phyloP scores from a whole-genome alignment of 108 stramenopile species.

The Skeletonema costatum region DNA sequence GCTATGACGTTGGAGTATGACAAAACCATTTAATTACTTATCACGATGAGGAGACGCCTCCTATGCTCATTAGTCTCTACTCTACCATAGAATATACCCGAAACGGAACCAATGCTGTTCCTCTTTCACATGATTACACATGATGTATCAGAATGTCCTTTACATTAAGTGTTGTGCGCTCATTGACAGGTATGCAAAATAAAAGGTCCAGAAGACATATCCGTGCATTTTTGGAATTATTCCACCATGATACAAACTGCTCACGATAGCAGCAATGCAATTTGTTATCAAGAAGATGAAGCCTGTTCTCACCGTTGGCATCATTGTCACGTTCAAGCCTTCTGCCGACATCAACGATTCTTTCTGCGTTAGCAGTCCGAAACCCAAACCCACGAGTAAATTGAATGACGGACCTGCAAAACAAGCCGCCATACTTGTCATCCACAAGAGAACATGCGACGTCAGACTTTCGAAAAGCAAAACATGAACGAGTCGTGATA shows the following conservation, averaged over 20 bases:
- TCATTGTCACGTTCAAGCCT: slow-evolving; percentile 6
- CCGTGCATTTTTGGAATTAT: slow-evolving; percentile 2
- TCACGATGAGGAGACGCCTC: too few relatives aligned
- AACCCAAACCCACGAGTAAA: slow-evolving; percentile 76
- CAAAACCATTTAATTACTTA: too few relatives aligned
- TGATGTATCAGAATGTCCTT: too few relatives aligned
- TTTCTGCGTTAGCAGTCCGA: slow-evolving; percentile 56
- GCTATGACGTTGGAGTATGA: too few relatives aligned
- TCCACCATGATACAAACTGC: slow-evolving; percentile 14
- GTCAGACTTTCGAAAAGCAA: too few relatives aligned
- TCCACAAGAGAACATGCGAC: neutral
- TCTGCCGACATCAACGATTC: slow-evolving; percentile 19
- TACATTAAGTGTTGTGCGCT: slow-evolving; percentile 2
- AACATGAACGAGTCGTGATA: too few relatives aligned
- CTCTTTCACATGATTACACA: too few relatives aligned
- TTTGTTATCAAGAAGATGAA: slow-evolving; percentile 22
- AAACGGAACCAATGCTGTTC: too few relatives aligned
- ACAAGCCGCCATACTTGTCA: slow-evolving; percentile 61
- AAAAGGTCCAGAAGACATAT: slow-evolving; percentile 14
- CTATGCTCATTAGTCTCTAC: too few relatives aligned
- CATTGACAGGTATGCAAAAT: slow-evolving; percentile 16
- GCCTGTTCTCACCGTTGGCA: slow-evolving; percentile 12
- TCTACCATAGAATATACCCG: too few relatives aligned
- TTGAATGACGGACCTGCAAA: slow-evolving; percentile 97
- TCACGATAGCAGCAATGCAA: slow-evolving; percentile 4